Evolutionary conservation across 305 asterid genomes (phyloP).

Genomic region (Fraxinus latifolia): DNA sequence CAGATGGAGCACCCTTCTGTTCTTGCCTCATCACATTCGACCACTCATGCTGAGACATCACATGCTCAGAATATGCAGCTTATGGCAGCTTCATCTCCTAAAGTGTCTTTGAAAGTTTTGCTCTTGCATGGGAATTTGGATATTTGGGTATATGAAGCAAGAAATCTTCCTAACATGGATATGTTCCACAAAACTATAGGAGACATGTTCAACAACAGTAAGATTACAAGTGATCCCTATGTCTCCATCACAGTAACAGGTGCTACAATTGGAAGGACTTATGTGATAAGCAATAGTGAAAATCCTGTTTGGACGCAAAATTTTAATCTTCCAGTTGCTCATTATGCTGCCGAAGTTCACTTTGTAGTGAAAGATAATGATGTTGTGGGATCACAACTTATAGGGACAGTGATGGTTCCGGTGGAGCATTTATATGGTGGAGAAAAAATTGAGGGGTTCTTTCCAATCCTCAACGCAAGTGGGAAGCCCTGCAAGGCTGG

Average conservation of each 20-base stretch:
- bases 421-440: slow-evolving; percentile 76
- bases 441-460: slow-evolving; percentile 61
- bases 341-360: slow-evolving; percentile 72
- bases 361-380: slow-evolving; percentile 90
- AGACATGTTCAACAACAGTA: slow-evolving; percentile 68
- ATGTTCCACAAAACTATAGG: slow-evolving; percentile 93
- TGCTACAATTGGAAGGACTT: slow-evolving; percentile 84
- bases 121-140: slow-evolving; percentile 89
- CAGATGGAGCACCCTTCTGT: slow-evolving; percentile 23
- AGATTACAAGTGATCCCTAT: slow-evolving; percentile 93
- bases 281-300: slow-evolving; percentile 70
- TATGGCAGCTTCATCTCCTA: slow-evolving; percentile 52
- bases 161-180: slow-evolving; percentile 99
- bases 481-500: slow-evolving; percentile 84
- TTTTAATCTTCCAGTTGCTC: slow-evolving; percentile 85
- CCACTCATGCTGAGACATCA: slow-evolving; percentile 27
- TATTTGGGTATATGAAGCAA: slow-evolving; percentile 78
- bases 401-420: slow-evolving; percentile 79
- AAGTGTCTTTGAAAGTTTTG: slow-evolving; percentile 57
- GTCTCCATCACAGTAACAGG: slow-evolving; percentile 62
- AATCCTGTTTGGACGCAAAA: slow-evolving; percentile 93
- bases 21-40: slow-evolving; percentile 26
- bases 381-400: slow-evolving; percentile 85
- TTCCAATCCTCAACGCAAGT: slow-evolving; percentile 66
- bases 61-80: slow-evolving; percentile 48